phyloP scores from a whole-genome alignment of 108 stramenopile species.

The Fragilariopsis cylindrus region DNA sequence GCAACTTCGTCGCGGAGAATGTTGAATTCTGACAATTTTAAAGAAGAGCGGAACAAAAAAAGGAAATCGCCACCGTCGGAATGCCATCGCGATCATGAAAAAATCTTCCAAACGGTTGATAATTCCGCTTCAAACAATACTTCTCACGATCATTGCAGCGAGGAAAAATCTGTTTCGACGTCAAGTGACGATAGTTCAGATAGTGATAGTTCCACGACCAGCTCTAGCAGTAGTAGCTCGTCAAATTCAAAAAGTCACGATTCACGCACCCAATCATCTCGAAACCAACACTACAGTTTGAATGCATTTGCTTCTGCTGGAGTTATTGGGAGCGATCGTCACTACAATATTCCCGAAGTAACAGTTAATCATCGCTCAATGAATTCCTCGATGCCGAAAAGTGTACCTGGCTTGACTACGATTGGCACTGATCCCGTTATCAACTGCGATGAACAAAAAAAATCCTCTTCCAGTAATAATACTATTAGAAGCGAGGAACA shows the following conservation, averaged over 20 bases:
- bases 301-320: too few species aligned
- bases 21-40: background rate
- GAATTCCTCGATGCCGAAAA: background rate
- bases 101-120: background rate
- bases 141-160: too few species aligned
- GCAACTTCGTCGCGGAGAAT: background rate
- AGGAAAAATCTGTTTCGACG: background rate
- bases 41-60: background rate
- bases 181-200: conserved; percentile 3
- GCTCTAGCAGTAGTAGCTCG: conserved; percentile 1
- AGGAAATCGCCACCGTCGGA: background rate
- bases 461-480: too few species aligned
- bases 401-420: background rate
- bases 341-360: too few species aligned
- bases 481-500: too few species aligned
- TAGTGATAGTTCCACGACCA: background rate
- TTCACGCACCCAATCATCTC: background rate
- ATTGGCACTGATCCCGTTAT: background rate
- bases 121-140: too few species aligned
- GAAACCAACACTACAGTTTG: too few species aligned
- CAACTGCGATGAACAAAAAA: background rate
- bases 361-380: too few species aligned
- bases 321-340: too few species aligned
- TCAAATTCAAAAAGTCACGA: background rate
- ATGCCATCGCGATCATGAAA: background rate